These are phyloP conservation scores for Ogataea ramenticola DNA, from an alignment of 805 yeast species.

Conservation along the genomic window DNA sequence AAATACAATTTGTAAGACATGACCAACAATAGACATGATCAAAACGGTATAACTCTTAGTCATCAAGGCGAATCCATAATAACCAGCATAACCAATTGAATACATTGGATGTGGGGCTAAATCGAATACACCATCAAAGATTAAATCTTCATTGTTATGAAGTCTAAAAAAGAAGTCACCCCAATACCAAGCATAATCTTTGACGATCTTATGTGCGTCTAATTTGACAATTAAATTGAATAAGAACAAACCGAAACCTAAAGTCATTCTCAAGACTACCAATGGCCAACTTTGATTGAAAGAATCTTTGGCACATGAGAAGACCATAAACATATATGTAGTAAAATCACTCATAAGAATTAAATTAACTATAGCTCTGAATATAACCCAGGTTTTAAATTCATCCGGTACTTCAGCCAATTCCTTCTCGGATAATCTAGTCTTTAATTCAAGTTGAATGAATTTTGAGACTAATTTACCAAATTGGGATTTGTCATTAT, in stretches of 20 bases:
- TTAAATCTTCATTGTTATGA: constrained; percentile 54
- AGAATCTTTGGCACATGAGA: constrained; percentile 31
- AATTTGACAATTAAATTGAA: constrained; percentile 81
- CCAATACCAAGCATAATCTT: constrained; percentile 94
- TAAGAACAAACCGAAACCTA: constrained; percentile 56
- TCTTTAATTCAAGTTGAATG: constrained; percentile 33
- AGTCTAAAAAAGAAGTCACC: constrained; percentile 86
- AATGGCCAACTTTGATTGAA: constrained; percentile 35
- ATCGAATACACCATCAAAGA: constrained; percentile 85
- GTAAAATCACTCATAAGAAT: constrained; percentile 81
- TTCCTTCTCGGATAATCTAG: neutral
- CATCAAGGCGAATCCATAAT: constrained; percentile 75
- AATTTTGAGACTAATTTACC: constrained; percentile 30
- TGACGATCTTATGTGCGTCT: constrained; percentile 82
- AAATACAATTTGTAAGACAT: constrained; percentile 68
- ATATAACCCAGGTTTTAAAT: constrained; percentile 76
- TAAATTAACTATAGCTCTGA: constrained; percentile 72
- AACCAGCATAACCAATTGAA: constrained; percentile 82
- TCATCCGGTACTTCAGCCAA: constrained; percentile 47
- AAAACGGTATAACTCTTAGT: constrained; percentile 67
- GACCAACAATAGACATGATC: constrained; percentile 65
- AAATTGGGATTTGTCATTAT: constrained; percentile 7
- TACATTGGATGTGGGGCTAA: constrained; percentile 93
- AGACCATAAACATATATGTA: constrained; percentile 60
- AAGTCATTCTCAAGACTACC: constrained; percentile 40